Base-by-base conservation (phyloP, 306 rosid genomes). In the Parietaria judaica region DNA sequence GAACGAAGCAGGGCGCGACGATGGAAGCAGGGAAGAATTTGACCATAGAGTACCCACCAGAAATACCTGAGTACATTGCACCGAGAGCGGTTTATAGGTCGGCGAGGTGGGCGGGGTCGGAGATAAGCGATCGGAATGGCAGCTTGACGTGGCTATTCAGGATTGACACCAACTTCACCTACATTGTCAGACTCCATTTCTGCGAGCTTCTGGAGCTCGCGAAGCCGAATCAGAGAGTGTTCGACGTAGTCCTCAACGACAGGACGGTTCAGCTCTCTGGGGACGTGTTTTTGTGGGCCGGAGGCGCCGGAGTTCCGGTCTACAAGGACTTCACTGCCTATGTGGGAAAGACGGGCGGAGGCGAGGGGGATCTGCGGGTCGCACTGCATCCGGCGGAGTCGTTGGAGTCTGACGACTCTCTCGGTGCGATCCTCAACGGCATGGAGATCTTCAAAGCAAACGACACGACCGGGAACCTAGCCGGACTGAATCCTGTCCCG, bases 171-270 rank as follows among this genome's bases (percentile, higher is more conserved):
- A 74, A 74, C 56, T 80, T 80, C 60, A 77, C 76, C 0, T 80
- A 80, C 37, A 46, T 77, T 50, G 73, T 80, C n/a, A 74, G 86
- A 75, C 61, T 77, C 51, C 86, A 80, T 66, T 80, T 80, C 70
- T 80, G 86, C 61, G 86, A 80, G 65, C 60, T 80, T 36, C 51
- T 41, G 6, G 7, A 61, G 4, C 23, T 51, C 4, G 63, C 63
- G 45, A 70, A 57, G 71, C 31, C 61, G 8, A 77, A 80, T 52
- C 73, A 77, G 67, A 77, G 80, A 53, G 82, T 65, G 73, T 80
- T 80, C 62, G 71, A 77, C 56, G 74, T 80, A 38, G 77, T 38
- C 52, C 65, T 80, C 56, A 80, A 77, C 70, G 74, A 80, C 61
- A 74, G 38, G 61, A 77, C 82, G 36, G 80, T 75, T 11, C 78